phyloP scores from a whole-genome alignment of 371 early-diverging fungal genomes.

The Rhizopus sp. region DNA sequence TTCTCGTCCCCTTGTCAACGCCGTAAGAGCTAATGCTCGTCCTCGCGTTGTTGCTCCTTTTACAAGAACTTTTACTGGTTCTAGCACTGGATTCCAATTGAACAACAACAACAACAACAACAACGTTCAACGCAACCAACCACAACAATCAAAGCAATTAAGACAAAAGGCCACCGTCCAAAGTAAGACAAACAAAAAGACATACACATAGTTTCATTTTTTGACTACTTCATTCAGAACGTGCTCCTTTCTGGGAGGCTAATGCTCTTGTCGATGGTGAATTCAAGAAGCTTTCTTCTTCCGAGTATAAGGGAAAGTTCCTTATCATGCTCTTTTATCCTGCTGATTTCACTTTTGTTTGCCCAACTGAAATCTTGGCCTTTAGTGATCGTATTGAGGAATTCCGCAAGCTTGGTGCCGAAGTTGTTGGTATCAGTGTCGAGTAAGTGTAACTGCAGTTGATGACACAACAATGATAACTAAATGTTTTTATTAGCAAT shows the following conservation, averaged over 20 bases:
- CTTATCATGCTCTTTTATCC: conserved; percentile 56
- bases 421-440: conserved; percentile 81
- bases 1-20: conserved; percentile 15
- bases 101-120: conserved; percentile 27
- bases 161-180: not conserved
- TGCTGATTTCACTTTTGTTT: conserved; percentile 75
- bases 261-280: conserved; percentile 75
- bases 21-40: conserved; percentile 11
- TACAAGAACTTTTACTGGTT: conserved; percentile 13
- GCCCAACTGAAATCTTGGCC: conserved; percentile 92
- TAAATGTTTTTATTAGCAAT: conserved; percentile 25
- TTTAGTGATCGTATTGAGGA: conserved; percentile 86
- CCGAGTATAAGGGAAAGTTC: conserved; percentile 86
- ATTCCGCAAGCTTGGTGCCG: conserved; percentile 74
- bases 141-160: not conserved
- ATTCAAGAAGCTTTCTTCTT: conserved; percentile 78
- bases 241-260: conserved; percentile 78
- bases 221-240: conserved; percentile 28
- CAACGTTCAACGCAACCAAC: conserved; percentile 15
- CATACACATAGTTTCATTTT: not conserved
- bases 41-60: conserved; percentile 1
- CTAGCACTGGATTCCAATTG: conserved; percentile 18
- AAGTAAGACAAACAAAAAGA: not conserved
- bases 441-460: conserved; percentile 57
- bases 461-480: not conserved